Percentiles rank a stretch among this genome's conserved stretches.
Conservation (phyloP, 1,284 basidiomycete species). For the Fomitopsis pinicola region DNA sequence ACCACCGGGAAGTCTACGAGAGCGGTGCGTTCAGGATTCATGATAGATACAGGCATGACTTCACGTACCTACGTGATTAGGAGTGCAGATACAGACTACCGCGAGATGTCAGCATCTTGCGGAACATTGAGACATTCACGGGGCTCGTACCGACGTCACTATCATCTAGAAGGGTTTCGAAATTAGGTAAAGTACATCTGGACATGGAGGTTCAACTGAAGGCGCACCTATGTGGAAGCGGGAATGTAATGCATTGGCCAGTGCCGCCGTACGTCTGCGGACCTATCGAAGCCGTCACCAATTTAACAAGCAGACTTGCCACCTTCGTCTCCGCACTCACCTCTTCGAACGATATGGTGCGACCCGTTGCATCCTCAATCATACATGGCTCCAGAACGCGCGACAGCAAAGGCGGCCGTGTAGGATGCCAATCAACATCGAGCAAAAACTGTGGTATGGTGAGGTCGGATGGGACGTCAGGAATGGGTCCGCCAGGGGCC, state of each 20-base stretch:
- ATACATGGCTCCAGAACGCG: conserved; percentile 46
- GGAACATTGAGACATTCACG: conserved; percentile 12
- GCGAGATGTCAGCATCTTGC: background rate
- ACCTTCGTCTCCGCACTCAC: conserved; percentile 26
- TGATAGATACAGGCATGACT: background rate
- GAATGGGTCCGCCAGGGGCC: conserved; percentile 32
- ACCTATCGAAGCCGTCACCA: conserved; percentile 28
- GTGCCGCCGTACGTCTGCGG: conserved; percentile 45
- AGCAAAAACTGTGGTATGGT: conserved; percentile 75
- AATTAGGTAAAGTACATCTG: background rate
- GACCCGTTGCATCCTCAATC: conserved; percentile 59
- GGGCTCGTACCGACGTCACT: conserved; percentile 46
- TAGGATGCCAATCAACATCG: conserved; percentile 41
- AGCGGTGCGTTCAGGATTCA: background rate
- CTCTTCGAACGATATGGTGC: conserved; percentile 43
- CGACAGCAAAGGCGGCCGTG: conserved; percentile 39
- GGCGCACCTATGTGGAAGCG: conserved; percentile 43
- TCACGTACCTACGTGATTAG: conserved; percentile 54
- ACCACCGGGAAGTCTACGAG: conserved; percentile 61
- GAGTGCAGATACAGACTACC: conserved; percentile 62
- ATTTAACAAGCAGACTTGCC: background rate
- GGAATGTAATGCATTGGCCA: conserved; percentile 58
- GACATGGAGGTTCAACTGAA: background rate
- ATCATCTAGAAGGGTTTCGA: conserved; percentile 22
- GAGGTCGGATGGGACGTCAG: conserved; percentile 63